Evolutionary conservation across 495 filamentous ascomycete genomes (phyloP).

Genomic region (Cetradonia linearis): DNA sequence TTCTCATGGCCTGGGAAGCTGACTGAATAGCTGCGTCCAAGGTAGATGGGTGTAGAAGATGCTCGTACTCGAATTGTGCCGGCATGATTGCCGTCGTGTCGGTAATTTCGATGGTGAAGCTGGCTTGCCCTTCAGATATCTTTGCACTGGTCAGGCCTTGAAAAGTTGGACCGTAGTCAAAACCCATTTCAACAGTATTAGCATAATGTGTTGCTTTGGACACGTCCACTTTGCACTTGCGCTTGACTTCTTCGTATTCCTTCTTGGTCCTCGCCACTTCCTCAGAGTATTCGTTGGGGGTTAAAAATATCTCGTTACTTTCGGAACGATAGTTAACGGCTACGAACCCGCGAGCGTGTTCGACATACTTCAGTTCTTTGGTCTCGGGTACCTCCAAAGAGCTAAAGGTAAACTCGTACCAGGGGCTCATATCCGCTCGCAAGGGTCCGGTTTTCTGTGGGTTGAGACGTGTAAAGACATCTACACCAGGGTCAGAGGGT

Average conservation of each 20-base stretch:
- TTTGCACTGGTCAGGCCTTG: slow-evolving; percentile 21
- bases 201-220: background rate
- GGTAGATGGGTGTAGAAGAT: slow-evolving; percentile 30
- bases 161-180: slow-evolving; percentile 33
- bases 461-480: background rate
- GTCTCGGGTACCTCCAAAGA: background rate
- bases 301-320: no score
- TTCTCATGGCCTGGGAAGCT: background rate
- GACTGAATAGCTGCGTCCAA: slow-evolving; percentile 31
- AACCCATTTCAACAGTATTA: slow-evolving; percentile 24
- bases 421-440: no score
- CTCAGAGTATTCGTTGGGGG: no score
- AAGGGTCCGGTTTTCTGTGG: no score
- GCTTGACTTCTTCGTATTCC: no score
- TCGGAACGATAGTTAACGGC: no score
- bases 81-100: slow-evolving; percentile 12
- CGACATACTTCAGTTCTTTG: background rate
- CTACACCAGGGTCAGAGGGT: background rate
- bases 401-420: no score
- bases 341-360: no score
- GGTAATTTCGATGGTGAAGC: slow-evolving; percentile 3
- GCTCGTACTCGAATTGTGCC: slow-evolving; percentile 8
- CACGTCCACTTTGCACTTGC: background rate
- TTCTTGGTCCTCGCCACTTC: no score
- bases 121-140: background rate